Conservation (phyloP, 306 rosid genomes). For the Glycine soja region DNA sequence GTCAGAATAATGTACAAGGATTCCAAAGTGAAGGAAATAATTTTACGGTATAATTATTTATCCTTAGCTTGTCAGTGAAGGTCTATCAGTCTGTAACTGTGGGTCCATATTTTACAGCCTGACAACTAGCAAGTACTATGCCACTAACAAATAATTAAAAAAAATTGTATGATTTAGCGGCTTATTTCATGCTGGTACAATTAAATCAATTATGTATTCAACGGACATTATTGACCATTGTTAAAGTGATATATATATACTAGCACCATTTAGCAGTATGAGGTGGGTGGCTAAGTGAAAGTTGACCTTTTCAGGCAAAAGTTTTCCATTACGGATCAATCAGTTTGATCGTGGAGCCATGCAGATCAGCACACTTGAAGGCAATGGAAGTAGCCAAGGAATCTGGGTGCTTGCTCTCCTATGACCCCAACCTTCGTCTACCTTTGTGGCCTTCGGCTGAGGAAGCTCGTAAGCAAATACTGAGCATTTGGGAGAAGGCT, state of each 20-base stretch:
- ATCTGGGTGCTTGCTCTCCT: conserved; percentile 89
- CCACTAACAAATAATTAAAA: neutral
- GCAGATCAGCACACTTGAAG: conserved; percentile 91
- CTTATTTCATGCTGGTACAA: neutral
- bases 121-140: neutral
- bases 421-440: conserved; percentile 84
- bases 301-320: conserved; percentile 65
- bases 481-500: conserved; percentile 93
- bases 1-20: too few relatives aligned
- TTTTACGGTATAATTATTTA: neutral
- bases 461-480: conserved; percentile 85
- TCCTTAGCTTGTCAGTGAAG: neutral
- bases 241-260: too few relatives aligned
- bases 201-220: neutral
- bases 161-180: neutral
- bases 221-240: neutral
- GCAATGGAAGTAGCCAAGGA: conserved; percentile 91
- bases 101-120: neutral
- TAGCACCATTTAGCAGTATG: neutral
- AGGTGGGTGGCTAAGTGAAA: conserved; percentile 41
- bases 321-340: conserved; percentile 94
- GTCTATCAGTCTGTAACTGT: neutral
- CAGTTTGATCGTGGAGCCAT: conserved; percentile 97
- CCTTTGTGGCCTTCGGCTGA: conserved; percentile 81
- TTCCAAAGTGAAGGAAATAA: too few relatives aligned